These are phyloP conservation scores for Aspergillus bridgeri DNA, from an alignment of 495 filamentous ascomycete species.

Conservation along the genomic window DNA sequence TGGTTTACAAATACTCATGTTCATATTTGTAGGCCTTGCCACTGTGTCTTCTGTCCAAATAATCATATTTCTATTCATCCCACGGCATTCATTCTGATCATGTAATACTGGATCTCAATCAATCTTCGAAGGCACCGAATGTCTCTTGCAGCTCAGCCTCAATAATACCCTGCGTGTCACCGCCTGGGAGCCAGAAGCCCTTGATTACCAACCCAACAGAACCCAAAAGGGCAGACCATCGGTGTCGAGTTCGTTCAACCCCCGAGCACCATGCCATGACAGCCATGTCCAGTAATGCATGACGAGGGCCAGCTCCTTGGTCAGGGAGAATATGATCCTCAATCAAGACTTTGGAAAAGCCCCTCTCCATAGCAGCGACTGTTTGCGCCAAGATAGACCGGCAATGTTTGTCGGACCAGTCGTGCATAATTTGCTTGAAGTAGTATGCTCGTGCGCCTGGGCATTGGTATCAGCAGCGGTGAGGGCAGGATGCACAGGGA, in stretches of 20 bases:
- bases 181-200: background rate
- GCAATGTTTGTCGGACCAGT: slow-evolving; percentile 6
- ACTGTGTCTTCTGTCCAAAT: too few relatives aligned
- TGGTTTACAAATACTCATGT: too few relatives aligned
- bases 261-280: slow-evolving; percentile 7
- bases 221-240: background rate
- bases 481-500: too few relatives aligned
- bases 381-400: background rate
- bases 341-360: slow-evolving; percentile 4
- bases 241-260: slow-evolving; percentile 1
- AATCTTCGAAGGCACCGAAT: too few relatives aligned
- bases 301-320: background rate
- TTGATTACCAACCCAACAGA: background rate
- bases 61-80: too few relatives aligned
- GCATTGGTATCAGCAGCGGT: too few relatives aligned
- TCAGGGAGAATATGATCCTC: slow-evolving; percentile 7
- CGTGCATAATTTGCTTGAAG: slow-evolving; percentile 4
- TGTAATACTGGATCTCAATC: too few relatives aligned
- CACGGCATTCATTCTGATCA: too few relatives aligned
- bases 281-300: slow-evolving; percentile 3
- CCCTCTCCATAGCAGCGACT: slow-evolving; percentile 1
- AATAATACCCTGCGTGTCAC: slow-evolving; percentile 3
- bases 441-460: background rate
- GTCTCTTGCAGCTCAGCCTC: too few relatives aligned
- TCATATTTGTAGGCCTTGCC: too few relatives aligned